These are phyloP conservation scores for Phlegmacium glaucopus DNA, from an alignment of 768 basidiomycete species.

Conservation along the genomic window DNA sequence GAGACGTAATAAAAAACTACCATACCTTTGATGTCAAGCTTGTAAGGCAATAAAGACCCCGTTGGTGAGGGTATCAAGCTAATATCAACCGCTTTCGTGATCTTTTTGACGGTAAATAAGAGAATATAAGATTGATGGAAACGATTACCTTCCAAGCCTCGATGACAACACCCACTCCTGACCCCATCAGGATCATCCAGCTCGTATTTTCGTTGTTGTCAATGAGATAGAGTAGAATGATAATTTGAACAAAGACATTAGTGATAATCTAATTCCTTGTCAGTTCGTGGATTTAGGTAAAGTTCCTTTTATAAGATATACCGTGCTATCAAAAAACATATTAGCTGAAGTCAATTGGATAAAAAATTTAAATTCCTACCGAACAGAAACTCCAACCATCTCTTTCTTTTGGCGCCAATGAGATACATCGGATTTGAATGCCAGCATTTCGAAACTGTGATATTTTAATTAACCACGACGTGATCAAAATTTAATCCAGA, in stretches of 20 bases:
- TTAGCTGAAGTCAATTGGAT: neutral
- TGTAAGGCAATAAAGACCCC: conserved; percentile 74
- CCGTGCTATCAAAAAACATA: conserved; percentile 39
- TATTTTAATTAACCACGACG: too few relatives aligned
- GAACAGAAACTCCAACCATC: conserved; percentile 91
- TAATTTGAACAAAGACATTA: conserved; percentile 89
- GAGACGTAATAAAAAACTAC: conserved; percentile 10
- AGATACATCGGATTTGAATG: conserved; percentile 91
- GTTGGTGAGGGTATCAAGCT: conserved; percentile 55
- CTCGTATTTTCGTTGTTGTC: conserved; percentile 95
- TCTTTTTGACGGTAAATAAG: conserved; percentile 36
- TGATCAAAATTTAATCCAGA: neutral
- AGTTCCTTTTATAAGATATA: conserved; percentile 4
- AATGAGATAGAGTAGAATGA: conserved; percentile 90
- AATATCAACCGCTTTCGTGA: conserved; percentile 91
- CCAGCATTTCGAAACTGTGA: conserved; percentile 89
- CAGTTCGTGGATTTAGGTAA: neutral
- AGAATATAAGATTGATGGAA: conserved; percentile 7
- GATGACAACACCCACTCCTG: conserved; percentile 75
- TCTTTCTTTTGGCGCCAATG: conserved; percentile 97
- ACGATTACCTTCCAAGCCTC: conserved; percentile 90
- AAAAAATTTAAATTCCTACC: conserved; percentile 42
- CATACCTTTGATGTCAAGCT: conserved; percentile 76
- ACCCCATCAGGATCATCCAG: conserved; percentile 95
- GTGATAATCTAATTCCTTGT: conserved; percentile 57